These are phyloP conservation scores for Medicago lupulina DNA, from an alignment of 306 rosid genomes.

Conservation along the genomic window DNA sequence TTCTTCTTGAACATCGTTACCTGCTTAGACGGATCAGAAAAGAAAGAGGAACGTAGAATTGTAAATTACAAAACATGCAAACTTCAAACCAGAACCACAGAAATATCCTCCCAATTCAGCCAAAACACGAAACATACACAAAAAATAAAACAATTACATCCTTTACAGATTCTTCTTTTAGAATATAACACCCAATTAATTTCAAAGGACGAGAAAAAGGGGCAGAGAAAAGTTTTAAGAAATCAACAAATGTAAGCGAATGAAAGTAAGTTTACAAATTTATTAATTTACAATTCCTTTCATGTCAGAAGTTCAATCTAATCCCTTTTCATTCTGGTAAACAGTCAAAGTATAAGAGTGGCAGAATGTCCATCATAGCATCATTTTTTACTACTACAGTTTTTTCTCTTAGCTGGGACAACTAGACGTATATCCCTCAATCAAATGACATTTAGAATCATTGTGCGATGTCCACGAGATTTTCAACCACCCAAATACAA, in stretches of 20 bases:
- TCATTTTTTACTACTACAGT: too few species aligned
- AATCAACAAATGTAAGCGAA: not conserved
- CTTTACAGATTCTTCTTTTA: not conserved
- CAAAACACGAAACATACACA: not conserved
- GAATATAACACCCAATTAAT: not conserved
- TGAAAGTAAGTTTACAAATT: too few species aligned
- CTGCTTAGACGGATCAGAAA: slow-evolving; percentile 48
- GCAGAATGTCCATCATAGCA: too few species aligned
- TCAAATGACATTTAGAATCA: too few species aligned
- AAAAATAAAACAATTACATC: slow-evolving; percentile 2
- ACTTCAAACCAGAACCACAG: not conserved
- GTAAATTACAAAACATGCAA: slow-evolving; percentile 22
- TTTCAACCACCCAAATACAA: too few species aligned
- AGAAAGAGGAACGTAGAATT: slow-evolving; percentile 12
- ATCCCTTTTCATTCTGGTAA: too few species aligned
- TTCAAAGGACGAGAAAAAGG: not conserved
- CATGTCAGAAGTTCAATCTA: too few species aligned
- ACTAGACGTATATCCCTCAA: too few species aligned
- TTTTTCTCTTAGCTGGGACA: too few species aligned
- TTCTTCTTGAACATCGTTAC: slow-evolving; percentile 96
- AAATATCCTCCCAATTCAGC: not conserved
- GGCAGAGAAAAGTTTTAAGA: not conserved
- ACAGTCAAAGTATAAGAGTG: too few species aligned
- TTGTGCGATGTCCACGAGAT: too few species aligned
- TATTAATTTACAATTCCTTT: too few species aligned